Base-by-base conservation (phyloP, 1,139 yeast species). In the Nadsonia commutata region DNA sequence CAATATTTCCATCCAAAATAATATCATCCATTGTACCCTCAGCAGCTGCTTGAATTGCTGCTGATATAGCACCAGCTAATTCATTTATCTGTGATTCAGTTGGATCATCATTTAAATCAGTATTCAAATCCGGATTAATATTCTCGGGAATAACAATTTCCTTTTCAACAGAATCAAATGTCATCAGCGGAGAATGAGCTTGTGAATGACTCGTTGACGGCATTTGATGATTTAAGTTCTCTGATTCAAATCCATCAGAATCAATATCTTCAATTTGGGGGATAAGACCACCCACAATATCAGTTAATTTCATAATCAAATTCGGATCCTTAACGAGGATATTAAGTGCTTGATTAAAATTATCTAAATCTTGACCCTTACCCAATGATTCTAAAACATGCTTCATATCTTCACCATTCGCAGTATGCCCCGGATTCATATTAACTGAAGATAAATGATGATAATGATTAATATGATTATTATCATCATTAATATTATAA, bases 311-410 rank as follows among this genome's bases (percentile, higher is more conserved):
- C 40, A 48, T 50, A 39, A 56, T 45, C 36, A 56, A 42, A 22
- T 50, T 51, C 16, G 60, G 57, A 37, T 56, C 60, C 39, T 54
- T 52, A 13, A 56, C 52, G 16, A 56, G 45, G 18, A 51, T 50
- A 37, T 50, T 47, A 9, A 56, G 49, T 20, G 59, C 55, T 18
- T 49, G 51, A 36, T 52, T 56, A 40, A 56, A 46, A 37, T 45
- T 51, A 18, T 51, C 55, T 33, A 48, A 42, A 16, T 51, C 51
- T 6, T 43, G 44, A 18, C 42, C 47, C 18, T 44, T 43, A 11
- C 50, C 47, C 18, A 52, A 44, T 2, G 49, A 37, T 37, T 51
- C 55, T 37, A 52, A 39, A n/a, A 52, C 51, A 8, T 51, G 44
- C 31, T 43, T 39, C 18, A 44, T 18, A 23, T 38, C 41, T 22